These are phyloP conservation scores for Aechmea fasciata DNA, from an alignment of 176 grass and related monocot species.

Conservation along the genomic window DNA sequence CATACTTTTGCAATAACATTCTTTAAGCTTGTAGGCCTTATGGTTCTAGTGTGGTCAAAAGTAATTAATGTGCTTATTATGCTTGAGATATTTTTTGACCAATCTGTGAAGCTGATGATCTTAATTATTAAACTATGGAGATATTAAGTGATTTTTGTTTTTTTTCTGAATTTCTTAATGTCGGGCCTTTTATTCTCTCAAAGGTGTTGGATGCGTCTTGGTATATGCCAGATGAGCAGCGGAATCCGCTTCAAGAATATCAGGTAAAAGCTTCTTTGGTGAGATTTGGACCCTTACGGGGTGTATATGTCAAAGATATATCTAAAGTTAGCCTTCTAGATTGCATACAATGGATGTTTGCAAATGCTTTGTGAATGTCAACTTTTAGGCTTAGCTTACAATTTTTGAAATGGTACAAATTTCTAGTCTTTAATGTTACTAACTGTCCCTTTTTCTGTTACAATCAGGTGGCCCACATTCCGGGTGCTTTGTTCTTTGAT, in stretches of 20 bases:
- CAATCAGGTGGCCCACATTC: conserved; percentile 86
- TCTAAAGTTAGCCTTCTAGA: not conserved
- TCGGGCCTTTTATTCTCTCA: conserved; percentile 8
- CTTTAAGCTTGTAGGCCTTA: not conserved
- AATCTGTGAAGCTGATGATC: not conserved
- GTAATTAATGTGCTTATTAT: not conserved
- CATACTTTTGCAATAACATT: not conserved
- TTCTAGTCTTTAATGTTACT: not conserved
- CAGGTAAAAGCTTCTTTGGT: conserved; percentile 36
- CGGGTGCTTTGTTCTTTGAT: conserved; percentile 86
- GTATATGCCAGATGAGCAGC: conserved; percentile 90
- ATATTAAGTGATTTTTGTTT: not conserved
- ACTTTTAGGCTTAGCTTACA: no score
- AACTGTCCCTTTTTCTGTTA: not conserved
- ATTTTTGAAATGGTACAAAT: not conserved
- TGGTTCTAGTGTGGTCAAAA: not conserved
- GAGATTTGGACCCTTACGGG: not conserved
- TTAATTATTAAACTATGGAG: no score
- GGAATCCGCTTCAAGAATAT: conserved; percentile 91
- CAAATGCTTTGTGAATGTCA: no score
- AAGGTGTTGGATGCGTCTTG: conserved; percentile 97
- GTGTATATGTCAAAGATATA: not conserved
- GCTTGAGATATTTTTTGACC: not conserved
- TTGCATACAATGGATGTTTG: not conserved
- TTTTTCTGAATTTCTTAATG: not conserved